Base-by-base conservation (phyloP, 2,329 filamentous ascomycete species). In the Thielaviopsis musarum region DNA sequence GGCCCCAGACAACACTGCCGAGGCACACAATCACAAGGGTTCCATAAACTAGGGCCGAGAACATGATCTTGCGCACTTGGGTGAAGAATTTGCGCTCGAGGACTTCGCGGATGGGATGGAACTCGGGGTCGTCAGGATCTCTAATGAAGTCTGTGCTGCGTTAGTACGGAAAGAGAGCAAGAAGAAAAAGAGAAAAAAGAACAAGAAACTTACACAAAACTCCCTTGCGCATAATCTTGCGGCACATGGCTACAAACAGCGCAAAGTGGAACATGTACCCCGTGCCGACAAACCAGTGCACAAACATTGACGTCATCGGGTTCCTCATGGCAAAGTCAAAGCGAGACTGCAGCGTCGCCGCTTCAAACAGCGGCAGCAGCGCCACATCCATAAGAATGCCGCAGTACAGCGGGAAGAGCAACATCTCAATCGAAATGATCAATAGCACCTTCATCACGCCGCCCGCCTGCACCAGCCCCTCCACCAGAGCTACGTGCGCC, bases 191-290 rank as follows among this genome's bases (percentile, higher is more conserved):
- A 34, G 9, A 28, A 30, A 30, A 56, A 45, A 15, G 26, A 19
- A 1, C 10, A 19, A 55, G 24, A 30, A 52, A 78, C 84, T 79
- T 76, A 88, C 85, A 97, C 61, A 98, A 76, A 49, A 98, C 93
- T 57, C 93, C 93, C 65, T 83, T 89, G 63, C 93, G 85, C 85
- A 98, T 88, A 61, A 97, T 95, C 74, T 95, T 96, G 63, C 93
- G 85, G 71, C 93, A 98, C 91, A 98, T 97, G 60, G 91, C 94
- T 19, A 98, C 93, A 69, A 98, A 98, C 2, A 98, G 79, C 5
- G 93, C 93, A 69, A 98, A 98, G 69, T 98, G 93, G 73, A 98
- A 98, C 94, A 98, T 98, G 71, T 98, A 98, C 63, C 91, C 95
- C 3, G 93, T 98, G 55, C 93, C 93, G 60, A 96, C 85, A 68